phyloP scores from a whole-genome alignment of 495 filamentous ascomycete genomes.

The Hyphodiscus hymeniophilus region DNA sequence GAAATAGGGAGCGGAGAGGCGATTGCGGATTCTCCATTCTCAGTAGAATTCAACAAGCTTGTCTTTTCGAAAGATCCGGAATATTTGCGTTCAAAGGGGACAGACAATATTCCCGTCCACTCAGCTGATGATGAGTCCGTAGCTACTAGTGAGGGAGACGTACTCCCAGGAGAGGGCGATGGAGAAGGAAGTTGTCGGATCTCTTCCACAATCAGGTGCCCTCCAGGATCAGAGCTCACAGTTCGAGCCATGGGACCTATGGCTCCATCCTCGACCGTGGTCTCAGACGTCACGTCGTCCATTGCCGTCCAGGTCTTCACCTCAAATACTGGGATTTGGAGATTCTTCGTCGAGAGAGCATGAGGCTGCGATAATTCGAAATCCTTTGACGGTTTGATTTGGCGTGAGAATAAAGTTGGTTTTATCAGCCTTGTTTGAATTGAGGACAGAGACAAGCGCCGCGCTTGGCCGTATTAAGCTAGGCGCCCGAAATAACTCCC shows the following conservation, averaged over 20 bases:
- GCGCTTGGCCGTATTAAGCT: no score
- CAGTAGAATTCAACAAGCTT: background rate
- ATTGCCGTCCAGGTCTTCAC: background rate
- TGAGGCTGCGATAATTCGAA: background rate
- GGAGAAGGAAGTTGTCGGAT: slow-evolving; percentile 17
- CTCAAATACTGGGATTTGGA: slow-evolving; percentile 3
- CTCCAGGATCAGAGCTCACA: background rate
- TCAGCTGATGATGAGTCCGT: slow-evolving; percentile 5
- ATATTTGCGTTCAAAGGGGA: slow-evolving; percentile 7
- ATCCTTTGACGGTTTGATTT: no score
- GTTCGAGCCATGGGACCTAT: slow-evolving; percentile 1
- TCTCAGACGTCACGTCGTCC: background rate
- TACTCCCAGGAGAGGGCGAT: slow-evolving; percentile 15
- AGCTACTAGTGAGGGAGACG: slow-evolving; percentile 8
- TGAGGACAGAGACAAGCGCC: no score
- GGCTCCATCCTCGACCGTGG: background rate
- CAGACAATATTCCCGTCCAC: background rate
- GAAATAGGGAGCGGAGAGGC: slow-evolving; percentile 10
- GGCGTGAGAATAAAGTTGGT: no score
- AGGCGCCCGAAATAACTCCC: no score
- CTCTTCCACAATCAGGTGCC: slow-evolving; percentile 6
- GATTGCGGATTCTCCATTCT: slow-evolving; percentile 1
- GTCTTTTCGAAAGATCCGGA: slow-evolving; percentile 11
- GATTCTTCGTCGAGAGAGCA: background rate
- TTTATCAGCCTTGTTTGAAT: no score